Base-by-base conservation (phyloP, 805 yeast genomes). In the Yarrowia sp. region DNA sequence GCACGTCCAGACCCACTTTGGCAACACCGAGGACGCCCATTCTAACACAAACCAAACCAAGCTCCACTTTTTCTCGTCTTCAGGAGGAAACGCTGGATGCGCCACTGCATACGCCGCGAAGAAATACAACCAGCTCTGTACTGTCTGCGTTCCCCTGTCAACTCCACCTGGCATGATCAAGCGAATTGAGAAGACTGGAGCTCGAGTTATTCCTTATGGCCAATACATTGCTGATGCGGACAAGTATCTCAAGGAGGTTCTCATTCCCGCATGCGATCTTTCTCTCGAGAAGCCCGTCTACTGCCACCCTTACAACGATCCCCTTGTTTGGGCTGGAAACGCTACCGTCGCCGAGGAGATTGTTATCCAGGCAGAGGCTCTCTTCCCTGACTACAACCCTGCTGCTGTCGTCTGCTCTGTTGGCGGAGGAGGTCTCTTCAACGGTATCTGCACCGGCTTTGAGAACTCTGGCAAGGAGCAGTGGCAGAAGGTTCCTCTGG, bases 41-140 rank as follows among this genome's bases (percentile, higher is more conserved):
- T 17, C 49, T 24, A 33, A 42, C 50, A 43, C 64, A 30, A 33
- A 58, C 40, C 17, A 30, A 14, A 30, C 55, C 53, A 46, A 46
- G 38, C 72, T 73, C 40, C 78, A 73, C 68, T 76, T 93, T 72
- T 89, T 92, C 76, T 96, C 97, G 0, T 92, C 97, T 72, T 91
- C 97, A 20, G 98, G 97, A 12, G 98, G 98, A 50, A 93, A 93
- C 77, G 98, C 95, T 72, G 98, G 98, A 5, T 96, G 92, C 75
- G 98, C 98, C 71, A 96, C 92, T n/a, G 98, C 98, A 0, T 91
- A 79, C 76, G 89, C 96, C 19, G 96, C 97, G 9, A 86, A 85
- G 68, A 84, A 87, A 69, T 81, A 92, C 78, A 87, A 87, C 44
- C 77, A 73, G 66, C 70, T 70, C 15, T 85, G 88, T 71, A 86